Evolutionary conservation across 1,139 yeast species (phyloP).

Genomic region (Diutina sp.): DNA sequence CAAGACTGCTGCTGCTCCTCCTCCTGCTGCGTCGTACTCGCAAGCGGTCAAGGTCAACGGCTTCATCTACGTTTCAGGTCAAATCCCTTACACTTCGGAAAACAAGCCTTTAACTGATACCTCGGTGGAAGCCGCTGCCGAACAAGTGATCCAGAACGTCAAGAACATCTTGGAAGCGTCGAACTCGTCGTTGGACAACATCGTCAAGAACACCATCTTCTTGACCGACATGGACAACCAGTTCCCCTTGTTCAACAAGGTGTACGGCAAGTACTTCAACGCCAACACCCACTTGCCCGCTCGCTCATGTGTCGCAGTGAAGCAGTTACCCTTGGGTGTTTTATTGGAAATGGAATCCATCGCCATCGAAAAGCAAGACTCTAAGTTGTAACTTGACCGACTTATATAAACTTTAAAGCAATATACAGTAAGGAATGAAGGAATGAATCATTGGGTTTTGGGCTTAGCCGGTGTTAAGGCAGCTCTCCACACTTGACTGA

Average conservation of each 20-base stretch:
- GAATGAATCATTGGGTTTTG: neutral
- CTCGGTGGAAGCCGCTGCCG: constrained; percentile 1
- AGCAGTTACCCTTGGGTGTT: constrained; percentile 2
- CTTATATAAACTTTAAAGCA: no score
- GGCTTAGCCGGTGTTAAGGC: neutral
- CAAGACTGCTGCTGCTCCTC: constrained; percentile 57
- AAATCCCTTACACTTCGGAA: constrained; percentile 80
- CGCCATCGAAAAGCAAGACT: neutral
- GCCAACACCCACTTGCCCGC: constrained; percentile 1
- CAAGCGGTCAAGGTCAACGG: constrained; percentile 88
- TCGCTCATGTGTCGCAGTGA: constrained; percentile 1
- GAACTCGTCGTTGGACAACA: neutral
- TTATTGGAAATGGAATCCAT: constrained; percentile 1
- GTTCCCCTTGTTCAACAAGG: constrained; percentile 1
- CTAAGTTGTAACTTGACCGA: constrained; percentile 1
- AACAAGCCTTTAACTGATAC: constrained; percentile 52
- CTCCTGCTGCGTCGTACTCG: constrained; percentile 91
- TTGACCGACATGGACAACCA: neutral
- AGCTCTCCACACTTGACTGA: neutral
- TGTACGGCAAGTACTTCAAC: constrained; percentile 1
- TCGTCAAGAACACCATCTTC: constrained; percentile 1
- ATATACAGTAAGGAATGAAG: no score
- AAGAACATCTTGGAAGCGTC: constrained; percentile 2
- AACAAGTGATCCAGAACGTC: constrained; percentile 1
- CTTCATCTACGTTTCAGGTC: constrained; percentile 87